Base-by-base conservation (phyloP, 1,284 basidiomycete genomes). In the Leccinum pachyderme region DNA sequence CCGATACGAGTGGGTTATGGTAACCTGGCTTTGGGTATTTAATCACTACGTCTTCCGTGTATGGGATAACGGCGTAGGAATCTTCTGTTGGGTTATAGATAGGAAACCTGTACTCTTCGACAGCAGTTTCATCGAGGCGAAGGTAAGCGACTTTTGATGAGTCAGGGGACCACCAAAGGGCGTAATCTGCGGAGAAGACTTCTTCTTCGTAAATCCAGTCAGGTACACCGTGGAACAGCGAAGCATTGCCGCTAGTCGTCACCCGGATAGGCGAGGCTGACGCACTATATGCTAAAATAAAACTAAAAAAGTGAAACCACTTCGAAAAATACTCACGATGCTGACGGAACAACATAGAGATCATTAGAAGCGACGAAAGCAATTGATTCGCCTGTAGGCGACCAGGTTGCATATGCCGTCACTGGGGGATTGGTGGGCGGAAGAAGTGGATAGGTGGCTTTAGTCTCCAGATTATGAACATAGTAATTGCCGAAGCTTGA, bases 151-250 rank as follows among this genome's bases (percentile, higher is more conserved):
- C 63, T 59, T 88, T 89, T 9, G 80, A 75, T 0, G 89, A 87
- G 61, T 91, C 84, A 0, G 95, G 95, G 28, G 89, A 89, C 88
- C 93, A 98, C 94, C 94, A 98, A 7, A 96, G 76, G 0, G 94
- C 87, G 50, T 73, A 86, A 63, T 94, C 85, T 33, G 75, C 68
- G 5, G 78, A 75, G 61, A 94, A 91, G 25, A 98, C 83, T 69
- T 98, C 95, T 71, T 98, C 95, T 71, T 98, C 95, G 71, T 97
- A 97, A 6, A 96, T 94, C 93, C 96, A 98, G 71, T 97, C 94
- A 0, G 94, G 92, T 0, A 98, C 89, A 6, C 95, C 96, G 65
- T 98, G 89, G 78, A 98, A 98, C 29, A 95, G 78, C 0, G 90
- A 89, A 0, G 82, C 78, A 46, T 89, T 91, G 1, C 95, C 96